These are phyloP conservation scores for Aureobasidium uvarum DNA, from an alignment of 2,329 filamentous ascomycete species.

Conservation along the genomic window DNA sequence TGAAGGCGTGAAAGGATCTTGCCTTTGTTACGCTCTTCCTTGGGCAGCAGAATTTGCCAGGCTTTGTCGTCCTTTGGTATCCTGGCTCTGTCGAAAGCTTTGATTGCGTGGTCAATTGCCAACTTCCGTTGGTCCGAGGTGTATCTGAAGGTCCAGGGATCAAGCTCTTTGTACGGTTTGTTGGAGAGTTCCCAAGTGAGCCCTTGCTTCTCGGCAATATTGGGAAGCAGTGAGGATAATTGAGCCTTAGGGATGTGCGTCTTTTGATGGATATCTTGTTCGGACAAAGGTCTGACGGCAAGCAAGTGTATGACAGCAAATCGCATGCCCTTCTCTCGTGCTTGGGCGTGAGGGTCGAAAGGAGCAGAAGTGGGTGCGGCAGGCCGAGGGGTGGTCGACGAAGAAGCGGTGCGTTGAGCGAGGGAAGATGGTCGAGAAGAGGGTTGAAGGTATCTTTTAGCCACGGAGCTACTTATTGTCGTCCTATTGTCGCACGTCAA, in stretches of 20 bases:
- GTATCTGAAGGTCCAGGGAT: slow-evolving; percentile 62
- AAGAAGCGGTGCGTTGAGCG: slow-evolving; percentile 42
- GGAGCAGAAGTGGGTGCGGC: slow-evolving; percentile 44
- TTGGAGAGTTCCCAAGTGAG: slow-evolving; percentile 57
- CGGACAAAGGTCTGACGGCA: slow-evolving; percentile 51
- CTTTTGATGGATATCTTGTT: slow-evolving; percentile 48
- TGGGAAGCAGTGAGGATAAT: slow-evolving; percentile 48
- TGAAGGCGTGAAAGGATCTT: slow-evolving; percentile 60
- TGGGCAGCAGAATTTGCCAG: slow-evolving; percentile 62
- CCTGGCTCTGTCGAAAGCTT: slow-evolving; percentile 61
- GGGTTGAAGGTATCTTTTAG: slow-evolving; percentile 29
- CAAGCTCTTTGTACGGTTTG: slow-evolving; percentile 60
- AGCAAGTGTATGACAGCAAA: slow-evolving; percentile 53
- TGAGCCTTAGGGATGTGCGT: slow-evolving; percentile 52
- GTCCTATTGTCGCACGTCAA: slow-evolving; percentile 38
- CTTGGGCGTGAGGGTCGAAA: slow-evolving; percentile 33
- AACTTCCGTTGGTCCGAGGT: slow-evolving; percentile 55
- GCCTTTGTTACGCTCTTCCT: slow-evolving; percentile 61
- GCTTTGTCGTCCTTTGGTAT: slow-evolving; percentile 59
- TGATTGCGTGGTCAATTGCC: slow-evolving; percentile 62
- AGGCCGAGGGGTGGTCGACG: slow-evolving; percentile 38
- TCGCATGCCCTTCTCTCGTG: slow-evolving; percentile 45
- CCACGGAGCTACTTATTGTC: slow-evolving; percentile 38
- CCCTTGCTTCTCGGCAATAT: slow-evolving; percentile 53
- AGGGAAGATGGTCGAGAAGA: slow-evolving; percentile 36